phyloP scores from a whole-genome alignment of 345 rosid species.

The Eucalyptus polybractea region DNA sequence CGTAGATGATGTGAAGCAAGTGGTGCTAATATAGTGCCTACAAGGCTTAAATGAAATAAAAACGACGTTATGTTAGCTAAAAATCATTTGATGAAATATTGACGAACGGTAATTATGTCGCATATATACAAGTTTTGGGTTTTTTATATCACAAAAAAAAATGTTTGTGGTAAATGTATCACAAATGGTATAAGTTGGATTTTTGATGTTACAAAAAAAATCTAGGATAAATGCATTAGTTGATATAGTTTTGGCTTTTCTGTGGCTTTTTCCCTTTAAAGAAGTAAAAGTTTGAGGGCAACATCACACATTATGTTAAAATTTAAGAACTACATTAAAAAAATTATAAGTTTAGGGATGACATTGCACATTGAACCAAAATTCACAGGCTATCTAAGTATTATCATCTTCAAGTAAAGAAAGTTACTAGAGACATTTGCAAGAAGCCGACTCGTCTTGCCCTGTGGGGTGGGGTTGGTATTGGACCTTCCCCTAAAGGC shows the following conservation, averaged over 20 bases:
- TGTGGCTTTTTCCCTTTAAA: no score
- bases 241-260: neutral
- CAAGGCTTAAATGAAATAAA: neutral
- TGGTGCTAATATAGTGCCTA: neutral
- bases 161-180: no score
- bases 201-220: no score
- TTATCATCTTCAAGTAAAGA: neutral
- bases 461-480: neutral
- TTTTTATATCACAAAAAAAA: no score
- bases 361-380: fast-evolving
- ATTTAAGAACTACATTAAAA: neutral
- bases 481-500: neutral
- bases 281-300: fast-evolving
- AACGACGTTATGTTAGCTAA: neutral
- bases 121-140: neutral
- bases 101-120: no score
- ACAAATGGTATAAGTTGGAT: no score
- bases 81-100: no score
- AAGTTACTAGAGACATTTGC: neutral
- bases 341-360: neutral
- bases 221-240: no score
- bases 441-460: neutral
- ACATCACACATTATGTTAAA: neutral
- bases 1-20: neutral
- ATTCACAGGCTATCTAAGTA: fast-evolving